phyloP scores from a whole-genome alignment of 2,329 filamentous ascomycete genomes.

The Colletotrichum sansevieriae region DNA sequence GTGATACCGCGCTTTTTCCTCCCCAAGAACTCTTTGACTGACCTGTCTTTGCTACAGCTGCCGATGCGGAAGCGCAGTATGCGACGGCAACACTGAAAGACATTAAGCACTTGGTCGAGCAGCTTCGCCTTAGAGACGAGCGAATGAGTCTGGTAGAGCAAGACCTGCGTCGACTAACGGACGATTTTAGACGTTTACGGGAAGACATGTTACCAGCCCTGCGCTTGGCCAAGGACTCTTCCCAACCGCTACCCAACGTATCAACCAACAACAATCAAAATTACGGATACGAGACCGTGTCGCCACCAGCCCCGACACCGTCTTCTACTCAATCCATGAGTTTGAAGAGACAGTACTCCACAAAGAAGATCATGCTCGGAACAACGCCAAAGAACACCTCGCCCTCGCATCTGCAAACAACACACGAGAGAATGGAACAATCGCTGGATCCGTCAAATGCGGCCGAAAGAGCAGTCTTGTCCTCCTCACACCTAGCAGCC shows the following conservation, averaged over 20 bases:
- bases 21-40: conserved; percentile 5
- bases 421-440: conserved; percentile 76
- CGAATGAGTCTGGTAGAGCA: conserved; percentile 86
- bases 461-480: conserved; percentile 74
- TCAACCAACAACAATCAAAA: conserved; percentile 53
- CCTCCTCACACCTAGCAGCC: conserved; percentile 77
- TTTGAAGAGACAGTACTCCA: conserved; percentile 80
- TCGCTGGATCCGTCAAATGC: conserved; percentile 77
- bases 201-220: conserved; percentile 94
- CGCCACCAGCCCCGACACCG: conserved; percentile 70
- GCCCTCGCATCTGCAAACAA: conserved; percentile 78
- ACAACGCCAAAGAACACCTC: conserved; percentile 80
- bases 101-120: conserved; percentile 89
- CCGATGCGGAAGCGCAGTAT: conserved; percentile 88
- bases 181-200: conserved; percentile 88
- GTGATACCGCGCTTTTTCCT: conserved; percentile 50
- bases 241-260: conserved; percentile 75
- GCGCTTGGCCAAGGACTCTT: conserved; percentile 90
- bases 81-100: conserved; percentile 92
- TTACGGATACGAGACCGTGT: conserved; percentile 68
- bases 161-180: conserved; percentile 84
- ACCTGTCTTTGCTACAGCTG: conserved; percentile 68
- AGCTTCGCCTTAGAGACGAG: conserved; percentile 90
- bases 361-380: conserved; percentile 80
- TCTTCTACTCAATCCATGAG: conserved; percentile 64